These are phyloP conservation scores for Areca catechu DNA, from an alignment of 176 grass and related monocot species.

Conservation along the genomic window DNA sequence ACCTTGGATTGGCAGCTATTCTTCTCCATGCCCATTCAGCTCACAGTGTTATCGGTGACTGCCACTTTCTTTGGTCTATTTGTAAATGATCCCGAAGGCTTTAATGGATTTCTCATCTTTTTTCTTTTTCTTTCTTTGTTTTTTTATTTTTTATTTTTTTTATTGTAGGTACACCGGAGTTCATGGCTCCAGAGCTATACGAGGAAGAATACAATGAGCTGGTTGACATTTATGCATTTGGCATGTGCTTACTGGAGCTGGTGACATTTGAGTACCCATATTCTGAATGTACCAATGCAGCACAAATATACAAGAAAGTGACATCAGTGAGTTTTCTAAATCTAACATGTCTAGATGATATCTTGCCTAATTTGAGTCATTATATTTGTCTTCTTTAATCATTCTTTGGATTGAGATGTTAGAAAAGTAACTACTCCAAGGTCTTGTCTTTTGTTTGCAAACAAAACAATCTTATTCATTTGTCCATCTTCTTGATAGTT, in stretches of 20 bases:
- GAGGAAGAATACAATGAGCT: conserved; percentile 78
- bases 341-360: not conserved
- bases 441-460: too few species aligned
- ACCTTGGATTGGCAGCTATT: conserved; percentile 68
- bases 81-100: not conserved
- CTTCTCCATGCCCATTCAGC: conserved; percentile 64
- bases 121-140: too few species aligned
- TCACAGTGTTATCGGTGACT: conserved; percentile 62
- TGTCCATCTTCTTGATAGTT: too few species aligned
- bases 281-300: conserved; percentile 70
- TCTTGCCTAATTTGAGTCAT: too few species aligned
- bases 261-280: conserved; percentile 82
- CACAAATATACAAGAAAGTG: conserved; percentile 77
- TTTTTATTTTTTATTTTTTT: too few species aligned
- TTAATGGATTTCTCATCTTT: too few species aligned
- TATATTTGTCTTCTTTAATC: too few species aligned
- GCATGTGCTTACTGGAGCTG: conserved; percentile 79
- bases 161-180: conserved; percentile 59
- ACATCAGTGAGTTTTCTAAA: conserved; percentile 35
- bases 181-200: conserved; percentile 80
- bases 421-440: too few species aligned
- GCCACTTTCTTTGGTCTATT: not conserved
- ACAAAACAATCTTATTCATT: too few species aligned
- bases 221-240: conserved; percentile 74
- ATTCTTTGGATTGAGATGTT: too few species aligned